Evolutionary conservation across 495 filamentous ascomycete species (phyloP).

Genomic region (Neurospora sublineolata): DNA sequence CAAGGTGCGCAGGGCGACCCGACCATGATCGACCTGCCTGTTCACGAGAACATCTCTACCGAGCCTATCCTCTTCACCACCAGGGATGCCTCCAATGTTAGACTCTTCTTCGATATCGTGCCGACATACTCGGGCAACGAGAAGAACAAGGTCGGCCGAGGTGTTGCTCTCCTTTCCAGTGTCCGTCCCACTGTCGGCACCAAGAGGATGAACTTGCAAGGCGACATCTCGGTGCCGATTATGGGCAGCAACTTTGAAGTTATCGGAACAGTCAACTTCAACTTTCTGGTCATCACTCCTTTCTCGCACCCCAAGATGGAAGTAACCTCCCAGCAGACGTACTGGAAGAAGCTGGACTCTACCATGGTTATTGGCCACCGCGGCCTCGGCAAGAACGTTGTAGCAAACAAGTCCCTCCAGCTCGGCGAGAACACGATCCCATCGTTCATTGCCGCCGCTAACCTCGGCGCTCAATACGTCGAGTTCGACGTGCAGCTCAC

Average conservation of each 20-base stretch:
- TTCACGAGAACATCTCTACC: constrained; percentile 85
- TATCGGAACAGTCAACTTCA: constrained; percentile 91
- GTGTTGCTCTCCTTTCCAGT: constrained; percentile 76
- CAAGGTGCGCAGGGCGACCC: constrained; percentile 76
- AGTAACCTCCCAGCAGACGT: constrained; percentile 78
- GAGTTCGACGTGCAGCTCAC: constrained; percentile 96
- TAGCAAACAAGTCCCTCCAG: constrained; percentile 72
- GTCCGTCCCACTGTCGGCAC: constrained; percentile 71
- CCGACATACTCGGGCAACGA: constrained; percentile 93
- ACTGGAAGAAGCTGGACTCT: constrained; percentile 64
- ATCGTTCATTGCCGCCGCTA: constrained; percentile 93
- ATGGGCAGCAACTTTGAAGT: constrained; percentile 73
- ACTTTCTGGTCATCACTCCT: constrained; percentile 88
- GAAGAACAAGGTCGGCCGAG: constrained; percentile 80
- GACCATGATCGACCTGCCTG: constrained; percentile 79
- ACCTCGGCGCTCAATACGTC: constrained; percentile 82
- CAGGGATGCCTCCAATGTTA: constrained; percentile 64
- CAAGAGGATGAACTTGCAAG: constrained; percentile 71
- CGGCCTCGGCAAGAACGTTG: constrained; percentile 83
- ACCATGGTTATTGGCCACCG: constrained; percentile 93
- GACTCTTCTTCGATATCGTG: constrained; percentile 87
- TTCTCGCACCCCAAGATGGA: constrained; percentile 91
- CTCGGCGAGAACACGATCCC: constrained; percentile 91
- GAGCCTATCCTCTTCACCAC: constrained; percentile 86
- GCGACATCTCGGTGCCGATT: constrained; percentile 88